A percentile compares a stretch with the other conserved stretches of the same genome.
phyloP scores from a whole-genome alignment of 169 alveolate species.

The Eimeria necatrix region DNA sequence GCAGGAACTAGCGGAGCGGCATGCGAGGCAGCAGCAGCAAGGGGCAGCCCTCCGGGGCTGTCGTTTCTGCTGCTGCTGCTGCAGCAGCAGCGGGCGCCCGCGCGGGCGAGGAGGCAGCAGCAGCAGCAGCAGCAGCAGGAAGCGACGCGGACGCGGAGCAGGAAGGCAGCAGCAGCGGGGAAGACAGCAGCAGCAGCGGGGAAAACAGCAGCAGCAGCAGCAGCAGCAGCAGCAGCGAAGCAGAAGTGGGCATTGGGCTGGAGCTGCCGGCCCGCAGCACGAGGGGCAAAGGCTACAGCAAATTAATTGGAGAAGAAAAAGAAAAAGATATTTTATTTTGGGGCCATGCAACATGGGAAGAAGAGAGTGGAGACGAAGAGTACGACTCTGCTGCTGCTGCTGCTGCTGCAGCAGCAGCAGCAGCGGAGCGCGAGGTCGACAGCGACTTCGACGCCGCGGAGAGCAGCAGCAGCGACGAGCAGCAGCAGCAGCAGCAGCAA shows the following conservation, averaged over 20 bases:
- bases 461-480: slow-evolving; percentile 48
- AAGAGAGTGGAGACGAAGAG: slow-evolving; percentile 91
- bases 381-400: slow-evolving; percentile 93
- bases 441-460: slow-evolving; percentile 82
- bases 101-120: slow-evolving; percentile 7
- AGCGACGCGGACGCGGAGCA: slow-evolving; percentile 16
- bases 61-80: neutral
- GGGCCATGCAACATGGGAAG: slow-evolving; percentile 93
- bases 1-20: neutral
- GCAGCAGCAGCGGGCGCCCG: neutral
- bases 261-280: slow-evolving; percentile 90
- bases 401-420: slow-evolving; percentile 88
- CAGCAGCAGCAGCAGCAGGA: no score
- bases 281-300: slow-evolving; percentile 87
- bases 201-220: neutral
- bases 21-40: neutral
- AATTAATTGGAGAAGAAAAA: slow-evolving; percentile 89
- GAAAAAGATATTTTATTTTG: slow-evolving; percentile 91
- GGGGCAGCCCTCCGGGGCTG: neutral
- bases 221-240: neutral
- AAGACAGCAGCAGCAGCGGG: neutral
- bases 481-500: neutral
- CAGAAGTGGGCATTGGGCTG: slow-evolving; percentile 90
- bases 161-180: neutral
- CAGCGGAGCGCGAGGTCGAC: slow-evolving; percentile 92